phyloP scores from a whole-genome alignment of 1,139 yeast species.

The Arxiozyma bovina region DNA sequence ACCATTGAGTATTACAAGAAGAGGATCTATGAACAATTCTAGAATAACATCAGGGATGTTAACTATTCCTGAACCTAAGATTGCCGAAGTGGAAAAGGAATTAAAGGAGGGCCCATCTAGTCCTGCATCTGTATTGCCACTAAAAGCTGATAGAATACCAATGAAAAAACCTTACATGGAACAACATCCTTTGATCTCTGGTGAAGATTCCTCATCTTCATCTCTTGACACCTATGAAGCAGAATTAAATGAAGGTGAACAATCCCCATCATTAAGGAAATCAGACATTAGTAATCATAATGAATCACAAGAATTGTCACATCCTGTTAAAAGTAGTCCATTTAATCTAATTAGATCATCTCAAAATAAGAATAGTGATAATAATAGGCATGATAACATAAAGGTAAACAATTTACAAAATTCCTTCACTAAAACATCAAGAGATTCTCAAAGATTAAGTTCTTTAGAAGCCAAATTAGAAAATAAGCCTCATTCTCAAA shows the following conservation, averaged over 20 bases:
- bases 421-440: neutral
- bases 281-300: neutral
- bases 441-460: conserved; percentile 12
- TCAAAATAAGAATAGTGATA: neutral
- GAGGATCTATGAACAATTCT: conserved; percentile 11
- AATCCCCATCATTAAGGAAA: conserved; percentile 5
- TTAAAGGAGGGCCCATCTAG: conserved; percentile 31
- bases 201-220: conserved; percentile 6
- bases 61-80: conserved; percentile 35
- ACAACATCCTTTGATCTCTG: conserved; percentile 5
- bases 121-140: conserved; percentile 28
- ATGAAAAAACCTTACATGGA: conserved; percentile 28
- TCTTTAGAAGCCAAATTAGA: conserved; percentile 19
- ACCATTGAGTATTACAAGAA: conserved; percentile 4
- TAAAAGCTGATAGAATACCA: conserved; percentile 29
- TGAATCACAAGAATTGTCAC: neutral
- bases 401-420: neutral
- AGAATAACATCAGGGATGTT: conserved; percentile 68
- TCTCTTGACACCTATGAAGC: conserved; percentile 7
- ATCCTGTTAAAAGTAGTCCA: conserved; percentile 8
- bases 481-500: conserved; percentile 8
- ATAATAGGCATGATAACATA: neutral
- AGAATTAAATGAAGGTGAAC: conserved; percentile 7
- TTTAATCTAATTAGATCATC: conserved; percentile 6
- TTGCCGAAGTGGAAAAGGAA: conserved; percentile 34